Evolutionary conservation across 208 protist genomes (phyloP).

Genomic region (Trypanosomatidae sp.): DNA sequence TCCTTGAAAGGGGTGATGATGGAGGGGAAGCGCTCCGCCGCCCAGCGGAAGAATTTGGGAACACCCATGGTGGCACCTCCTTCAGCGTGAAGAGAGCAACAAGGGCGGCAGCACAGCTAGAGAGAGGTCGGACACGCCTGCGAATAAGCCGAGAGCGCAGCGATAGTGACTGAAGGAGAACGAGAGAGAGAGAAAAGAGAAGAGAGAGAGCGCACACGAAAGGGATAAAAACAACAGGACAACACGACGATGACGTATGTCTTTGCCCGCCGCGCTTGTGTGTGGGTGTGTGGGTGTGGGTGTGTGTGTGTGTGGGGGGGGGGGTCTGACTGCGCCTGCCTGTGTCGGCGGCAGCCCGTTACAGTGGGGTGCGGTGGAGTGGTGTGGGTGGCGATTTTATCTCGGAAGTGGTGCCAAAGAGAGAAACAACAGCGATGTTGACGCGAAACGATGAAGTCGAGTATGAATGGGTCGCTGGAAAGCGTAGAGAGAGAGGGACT

Average conservation of each 20-base stretch:
- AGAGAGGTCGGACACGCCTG: neutral
- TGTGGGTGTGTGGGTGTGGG: neutral
- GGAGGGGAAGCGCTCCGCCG: conserved; percentile 95
- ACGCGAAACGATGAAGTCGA: neutral
- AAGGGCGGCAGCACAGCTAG: neutral
- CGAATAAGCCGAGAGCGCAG: neutral
- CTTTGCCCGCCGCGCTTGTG: neutral
- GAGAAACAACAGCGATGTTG: neutral
- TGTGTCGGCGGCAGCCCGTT: neutral
- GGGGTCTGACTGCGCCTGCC: neutral
- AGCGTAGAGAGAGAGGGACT: neutral
- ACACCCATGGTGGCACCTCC: conserved; percentile 79
- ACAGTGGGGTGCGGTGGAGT: neutral
- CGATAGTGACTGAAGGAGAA: neutral
- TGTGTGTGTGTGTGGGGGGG: neutral
- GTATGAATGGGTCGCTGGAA: neutral
- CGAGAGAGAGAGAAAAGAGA: neutral
- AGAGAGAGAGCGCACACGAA: neutral
- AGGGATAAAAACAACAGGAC: neutral
- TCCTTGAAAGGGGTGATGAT: conserved; percentile 93
- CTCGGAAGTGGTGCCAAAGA: neutral
- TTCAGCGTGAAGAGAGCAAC: neutral
- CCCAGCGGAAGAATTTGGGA: conserved; percentile 98
- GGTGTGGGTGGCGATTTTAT: neutral
- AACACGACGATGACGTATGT: neutral